Conservation (phyloP, 2,329 filamentous ascomycete genomes). For the Fusarium succisae region DNA sequence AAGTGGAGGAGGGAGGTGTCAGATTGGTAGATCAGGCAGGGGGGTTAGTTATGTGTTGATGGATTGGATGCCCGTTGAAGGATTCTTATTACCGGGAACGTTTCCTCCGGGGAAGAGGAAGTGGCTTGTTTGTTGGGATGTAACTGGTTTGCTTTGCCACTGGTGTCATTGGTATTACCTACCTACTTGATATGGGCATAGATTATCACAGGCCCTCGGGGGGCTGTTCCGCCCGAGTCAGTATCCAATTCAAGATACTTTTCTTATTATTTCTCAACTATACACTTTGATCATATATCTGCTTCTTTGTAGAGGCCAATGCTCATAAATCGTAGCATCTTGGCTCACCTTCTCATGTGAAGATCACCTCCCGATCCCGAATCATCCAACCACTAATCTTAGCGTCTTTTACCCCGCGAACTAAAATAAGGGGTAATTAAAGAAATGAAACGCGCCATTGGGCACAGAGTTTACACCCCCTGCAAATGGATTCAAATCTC, state of each 20-base stretch:
- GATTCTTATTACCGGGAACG: not conserved
- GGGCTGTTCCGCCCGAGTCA: not conserved
- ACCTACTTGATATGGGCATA: not conserved
- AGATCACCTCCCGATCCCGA: not conserved
- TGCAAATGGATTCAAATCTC: not conserved
- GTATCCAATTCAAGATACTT: not conserved
- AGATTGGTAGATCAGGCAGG: not conserved
- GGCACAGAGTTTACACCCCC: not conserved
- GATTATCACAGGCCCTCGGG: not conserved
- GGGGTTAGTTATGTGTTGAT: not conserved
- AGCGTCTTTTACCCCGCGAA: constrained; percentile 16
- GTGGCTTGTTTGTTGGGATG: constrained; percentile 2
- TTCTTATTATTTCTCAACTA: not conserved
- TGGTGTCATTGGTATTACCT: not conserved
- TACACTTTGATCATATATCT: not conserved
- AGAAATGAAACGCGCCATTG: not conserved
- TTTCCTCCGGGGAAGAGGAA: not conserved
- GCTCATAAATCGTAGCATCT: not conserved
- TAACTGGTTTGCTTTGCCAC: constrained; percentile 8
- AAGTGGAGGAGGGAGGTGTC: not conserved
- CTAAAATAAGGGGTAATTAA: not conserved
- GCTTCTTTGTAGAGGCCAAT: not conserved
- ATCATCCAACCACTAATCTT: not conserved
- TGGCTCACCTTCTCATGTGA: not conserved
- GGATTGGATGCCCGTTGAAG: not conserved